Percentiles rank a stretch among this genome's conserved stretches.
phyloP scores from a whole-genome alignment of 306 rosid species.

The Quercus wislizeni region DNA sequence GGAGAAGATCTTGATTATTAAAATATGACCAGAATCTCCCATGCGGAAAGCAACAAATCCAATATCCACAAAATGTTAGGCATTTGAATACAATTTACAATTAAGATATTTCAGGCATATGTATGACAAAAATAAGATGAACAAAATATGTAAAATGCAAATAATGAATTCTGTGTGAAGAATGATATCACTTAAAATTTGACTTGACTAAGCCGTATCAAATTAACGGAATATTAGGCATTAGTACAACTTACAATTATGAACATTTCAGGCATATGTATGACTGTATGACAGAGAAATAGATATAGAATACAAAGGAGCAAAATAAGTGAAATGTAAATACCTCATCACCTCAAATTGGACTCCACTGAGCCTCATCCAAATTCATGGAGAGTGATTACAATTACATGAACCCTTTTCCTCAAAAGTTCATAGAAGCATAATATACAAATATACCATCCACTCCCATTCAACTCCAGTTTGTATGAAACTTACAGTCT shows the following conservation, averaged over 20 bases:
- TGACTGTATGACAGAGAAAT: too few species aligned
- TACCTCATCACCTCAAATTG: not conserved
- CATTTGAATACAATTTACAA: not conserved
- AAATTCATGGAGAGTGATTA: not conserved
- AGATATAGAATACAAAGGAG: too few species aligned
- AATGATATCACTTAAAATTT: not conserved
- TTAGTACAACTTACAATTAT: too few species aligned
- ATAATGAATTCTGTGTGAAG: not conserved
- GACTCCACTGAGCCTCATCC: not conserved
- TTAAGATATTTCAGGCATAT: not conserved
- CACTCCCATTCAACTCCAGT: constrained; percentile 2
- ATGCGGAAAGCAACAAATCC: not conserved
- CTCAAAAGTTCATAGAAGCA: too few species aligned
- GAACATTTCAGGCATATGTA: too few species aligned
- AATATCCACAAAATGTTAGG: not conserved
- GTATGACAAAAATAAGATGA: not conserved
- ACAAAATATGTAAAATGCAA: not conserved
- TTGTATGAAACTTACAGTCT: constrained; percentile 52
- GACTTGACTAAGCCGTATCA: not conserved
- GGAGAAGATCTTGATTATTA: not conserved
- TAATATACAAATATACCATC: not conserved
- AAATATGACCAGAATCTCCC: not conserved
- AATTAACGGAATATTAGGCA: not conserved
- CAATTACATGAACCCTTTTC: too few species aligned
- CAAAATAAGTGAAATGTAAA: not conserved